Percentiles rank a stretch among this genome's conserved stretches.
Evolutionary conservation across 768 basidiomycete species (phyloP).

Genomic region (Termitomyces sp.): DNA sequence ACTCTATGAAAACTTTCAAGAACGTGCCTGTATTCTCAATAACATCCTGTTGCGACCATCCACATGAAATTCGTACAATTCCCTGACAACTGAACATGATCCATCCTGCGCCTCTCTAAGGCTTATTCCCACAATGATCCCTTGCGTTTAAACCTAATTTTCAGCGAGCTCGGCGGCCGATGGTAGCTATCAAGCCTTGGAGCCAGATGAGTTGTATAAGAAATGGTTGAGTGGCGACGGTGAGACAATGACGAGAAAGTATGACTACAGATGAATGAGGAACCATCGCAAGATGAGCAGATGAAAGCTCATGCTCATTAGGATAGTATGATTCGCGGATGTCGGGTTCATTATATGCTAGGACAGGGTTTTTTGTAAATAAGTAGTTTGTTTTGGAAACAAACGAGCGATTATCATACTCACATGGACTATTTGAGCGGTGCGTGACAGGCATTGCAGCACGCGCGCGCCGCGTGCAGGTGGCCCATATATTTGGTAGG

Average conservation of each 20-base stretch:
- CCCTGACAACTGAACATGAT: constrained; percentile 55
- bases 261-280: constrained; percentile 25
- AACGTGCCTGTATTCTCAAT: constrained; percentile 57
- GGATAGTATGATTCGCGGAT: constrained; percentile 49
- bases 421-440: constrained; percentile 40
- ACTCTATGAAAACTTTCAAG: neutral
- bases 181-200: constrained; percentile 41
- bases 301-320: constrained; percentile 36
- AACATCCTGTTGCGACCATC: constrained; percentile 56
- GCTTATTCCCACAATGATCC: constrained; percentile 60
- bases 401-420: constrained; percentile 6
- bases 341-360: constrained; percentile 56
- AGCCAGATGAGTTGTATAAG: constrained; percentile 34
- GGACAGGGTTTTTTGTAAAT: neutral
- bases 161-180: constrained; percentile 42
- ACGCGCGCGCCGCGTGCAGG: constrained; percentile 22
- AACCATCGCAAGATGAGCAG: constrained; percentile 31
- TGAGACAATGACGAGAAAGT: constrained; percentile 32
- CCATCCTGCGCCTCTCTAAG: constrained; percentile 70
- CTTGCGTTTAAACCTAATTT: constrained; percentile 74
- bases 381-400: constrained; percentile 4
- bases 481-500: constrained; percentile 45
- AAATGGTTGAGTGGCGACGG: constrained; percentile 53
- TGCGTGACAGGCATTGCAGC: constrained; percentile 27
- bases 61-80: constrained; percentile 64